phyloP scores from a whole-genome alignment of 495 filamentous ascomycete genomes.

The Rusavskia elegans region DNA sequence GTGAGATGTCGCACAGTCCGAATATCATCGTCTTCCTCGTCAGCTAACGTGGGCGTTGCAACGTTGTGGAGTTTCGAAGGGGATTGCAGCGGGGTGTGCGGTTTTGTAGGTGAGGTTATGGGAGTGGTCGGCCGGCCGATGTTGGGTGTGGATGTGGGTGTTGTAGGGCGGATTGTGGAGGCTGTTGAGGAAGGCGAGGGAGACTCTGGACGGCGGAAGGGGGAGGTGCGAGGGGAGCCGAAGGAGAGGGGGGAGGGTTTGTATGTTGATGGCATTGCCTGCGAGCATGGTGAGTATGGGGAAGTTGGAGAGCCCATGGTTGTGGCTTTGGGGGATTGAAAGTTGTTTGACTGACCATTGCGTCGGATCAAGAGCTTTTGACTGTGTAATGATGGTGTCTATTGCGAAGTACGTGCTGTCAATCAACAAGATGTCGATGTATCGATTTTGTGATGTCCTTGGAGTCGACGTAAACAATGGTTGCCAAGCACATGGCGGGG shows the following conservation, averaged over 20 bases:
- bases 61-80: conserved; percentile 23
- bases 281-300: background rate
- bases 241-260: conserved; percentile 59
- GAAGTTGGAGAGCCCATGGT: background rate
- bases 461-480: conserved; percentile 3
- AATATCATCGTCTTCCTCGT: background rate
- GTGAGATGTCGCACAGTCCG: conserved; percentile 19
- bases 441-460: background rate
- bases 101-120: conserved; percentile 8
- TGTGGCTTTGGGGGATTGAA: background rate
- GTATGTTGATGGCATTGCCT: conserved; percentile 40
- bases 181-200: conserved; percentile 29
- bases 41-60: conserved; percentile 10
- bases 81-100: conserved; percentile 11
- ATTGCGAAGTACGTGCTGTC: too few relatives aligned
- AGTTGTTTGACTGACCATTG: background rate
- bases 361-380: background rate
- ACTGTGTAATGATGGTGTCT: too few relatives aligned
- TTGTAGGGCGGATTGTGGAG: conserved; percentile 30
- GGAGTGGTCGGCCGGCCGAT: conserved; percentile 25
- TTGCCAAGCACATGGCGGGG: too few relatives aligned
- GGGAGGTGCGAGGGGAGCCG: conserved; percentile 51
- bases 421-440: too few relatives aligned
- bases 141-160: conserved; percentile 18
- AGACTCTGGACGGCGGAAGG: conserved; percentile 52